Base-by-base conservation (phyloP, 2,329 filamentous ascomycete genomes). In the Aspergillus ustus region DNA sequence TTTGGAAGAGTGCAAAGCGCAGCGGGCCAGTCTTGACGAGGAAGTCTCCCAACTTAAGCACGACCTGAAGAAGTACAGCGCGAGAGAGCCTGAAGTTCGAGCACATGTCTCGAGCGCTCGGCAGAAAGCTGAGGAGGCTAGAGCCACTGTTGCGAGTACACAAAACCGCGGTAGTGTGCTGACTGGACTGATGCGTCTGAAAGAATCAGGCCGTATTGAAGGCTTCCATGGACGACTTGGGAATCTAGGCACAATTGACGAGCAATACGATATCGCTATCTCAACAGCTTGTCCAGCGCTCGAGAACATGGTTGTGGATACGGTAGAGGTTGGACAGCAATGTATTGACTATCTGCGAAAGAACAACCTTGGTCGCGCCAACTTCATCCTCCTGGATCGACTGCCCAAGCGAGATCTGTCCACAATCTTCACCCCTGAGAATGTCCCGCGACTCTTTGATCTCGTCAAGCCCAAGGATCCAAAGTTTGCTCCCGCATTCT, bases 341-440 rank as follows among this genome's bases (percentile, higher is more conserved):
- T 99, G 96, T 77, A 98, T 99, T 66, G 95, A 98, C 73, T 95
- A 99, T 72, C 84, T 99, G 13, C 89, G 95, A 59, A 99, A 98
- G 83, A 99, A 97, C 70, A 97, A 97, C 69, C 88, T 99, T 3
- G 95, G 95, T 13, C 89, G 96, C 70, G 95, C 93, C 62, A 97
- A 97, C 80, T 98, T 99, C 76, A 98, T 99, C 71, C 91, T 95
- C 67, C 84, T 99, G 17, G 92, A 99, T 76, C 93, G 94, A 73
- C 82, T 98, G 52, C 87, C 92, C 25, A 83, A 85, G 34, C 87
- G 92, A 56, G 91, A 97, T 70, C 81, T 98, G 69, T 89, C 89
- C 1, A 81, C 86, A 0, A 93, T 98, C 57, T 84, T 91, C 62
- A 99, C 95, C 0, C 95, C 95, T 0, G 95, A 99, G 76, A 89